Evolutionary conservation across 768 basidiomycete genomes (phyloP).

Genomic region (Tricholoma matsutake): DNA sequence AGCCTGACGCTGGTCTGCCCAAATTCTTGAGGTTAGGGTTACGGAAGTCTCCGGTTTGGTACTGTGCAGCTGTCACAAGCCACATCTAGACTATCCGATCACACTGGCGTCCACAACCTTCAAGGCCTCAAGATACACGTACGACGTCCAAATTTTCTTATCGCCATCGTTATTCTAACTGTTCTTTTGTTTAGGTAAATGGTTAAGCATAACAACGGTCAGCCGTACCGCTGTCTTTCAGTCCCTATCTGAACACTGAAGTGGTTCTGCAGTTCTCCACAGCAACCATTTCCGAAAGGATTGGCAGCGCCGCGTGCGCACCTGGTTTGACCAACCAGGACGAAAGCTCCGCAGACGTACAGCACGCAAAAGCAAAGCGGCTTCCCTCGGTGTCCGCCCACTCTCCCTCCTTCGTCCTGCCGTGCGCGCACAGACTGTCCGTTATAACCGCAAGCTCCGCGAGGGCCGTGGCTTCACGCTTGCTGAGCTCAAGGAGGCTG

Average conservation of each 20-base stretch:
- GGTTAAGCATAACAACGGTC: constrained; percentile 81
- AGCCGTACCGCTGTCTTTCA: constrained; percentile 19
- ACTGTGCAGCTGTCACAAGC: neutral
- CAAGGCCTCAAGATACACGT: constrained; percentile 43
- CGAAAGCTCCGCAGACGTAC: constrained; percentile 94
- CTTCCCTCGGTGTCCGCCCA: constrained; percentile 88
- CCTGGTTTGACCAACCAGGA: constrained; percentile 99
- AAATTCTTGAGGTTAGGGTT: neutral
- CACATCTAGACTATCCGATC: neutral
- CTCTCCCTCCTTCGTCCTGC: constrained; percentile 92
- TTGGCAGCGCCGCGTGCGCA: constrained; percentile 95
- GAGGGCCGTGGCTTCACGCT: constrained; percentile 97
- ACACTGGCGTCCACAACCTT: neutral
- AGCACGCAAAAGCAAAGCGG: constrained; percentile 89
- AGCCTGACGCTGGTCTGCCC: too few relatives aligned
- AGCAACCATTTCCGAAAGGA: constrained; percentile 98
- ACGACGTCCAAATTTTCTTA: constrained; percentile 15
- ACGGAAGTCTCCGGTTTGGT: neutral
- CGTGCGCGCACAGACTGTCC: constrained; percentile 92
- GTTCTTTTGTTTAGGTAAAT: constrained; percentile 47
- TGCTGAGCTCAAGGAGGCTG: constrained; percentile 93
- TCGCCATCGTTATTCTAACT: neutral
- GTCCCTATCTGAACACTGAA: neutral
- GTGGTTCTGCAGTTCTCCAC: constrained; percentile 64
- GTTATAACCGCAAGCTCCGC: constrained; percentile 97